These are phyloP conservation scores for Vanrija sp. DNA, from an alignment of 1,284 basidiomycete genomes.

Conservation along the genomic window DNA sequence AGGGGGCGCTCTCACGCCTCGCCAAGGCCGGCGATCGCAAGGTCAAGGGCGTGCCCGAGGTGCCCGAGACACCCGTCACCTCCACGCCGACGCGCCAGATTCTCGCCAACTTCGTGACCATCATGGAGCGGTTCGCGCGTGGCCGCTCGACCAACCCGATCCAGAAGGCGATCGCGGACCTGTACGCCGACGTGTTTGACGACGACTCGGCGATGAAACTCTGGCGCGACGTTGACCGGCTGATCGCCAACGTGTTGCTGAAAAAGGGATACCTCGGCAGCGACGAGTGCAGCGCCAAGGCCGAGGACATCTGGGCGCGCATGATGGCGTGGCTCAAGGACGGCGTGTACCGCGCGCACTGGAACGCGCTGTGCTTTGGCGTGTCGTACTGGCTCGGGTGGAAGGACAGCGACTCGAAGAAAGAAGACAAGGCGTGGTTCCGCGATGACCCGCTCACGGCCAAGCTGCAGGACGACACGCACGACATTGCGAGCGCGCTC, in stretches of 20 bases:
- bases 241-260: slow-evolving; percentile 4
- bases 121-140: slow-evolving; percentile 11
- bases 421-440: neutral
- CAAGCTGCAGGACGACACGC: neutral
- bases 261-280: slow-evolving; percentile 4
- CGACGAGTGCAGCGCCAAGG: neutral
- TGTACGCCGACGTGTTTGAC: slow-evolving; percentile 6
- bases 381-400: slow-evolving; percentile 5
- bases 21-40: neutral
- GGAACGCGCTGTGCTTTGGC: slow-evolving; percentile 7
- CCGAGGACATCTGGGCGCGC: slow-evolving; percentile 1
- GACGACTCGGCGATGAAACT: neutral
- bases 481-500: neutral
- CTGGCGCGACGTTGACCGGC: slow-evolving; percentile 3
- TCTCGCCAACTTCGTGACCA: slow-evolving; percentile 3
- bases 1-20: no score
- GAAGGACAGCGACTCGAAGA: neutral
- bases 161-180: slow-evolving; percentile 6
- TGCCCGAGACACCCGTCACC: neutral
- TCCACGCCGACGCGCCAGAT: neutral
- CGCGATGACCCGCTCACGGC: slow-evolving; percentile 10
- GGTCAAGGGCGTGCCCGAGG: neutral
- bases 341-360: slow-evolving; percentile 11
- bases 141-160: slow-evolving; percentile 2
- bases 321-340: slow-evolving; percentile 1